phyloP scores from a whole-genome alignment of 2,329 filamentous ascomycete species.

The Penicillium sp. region DNA sequence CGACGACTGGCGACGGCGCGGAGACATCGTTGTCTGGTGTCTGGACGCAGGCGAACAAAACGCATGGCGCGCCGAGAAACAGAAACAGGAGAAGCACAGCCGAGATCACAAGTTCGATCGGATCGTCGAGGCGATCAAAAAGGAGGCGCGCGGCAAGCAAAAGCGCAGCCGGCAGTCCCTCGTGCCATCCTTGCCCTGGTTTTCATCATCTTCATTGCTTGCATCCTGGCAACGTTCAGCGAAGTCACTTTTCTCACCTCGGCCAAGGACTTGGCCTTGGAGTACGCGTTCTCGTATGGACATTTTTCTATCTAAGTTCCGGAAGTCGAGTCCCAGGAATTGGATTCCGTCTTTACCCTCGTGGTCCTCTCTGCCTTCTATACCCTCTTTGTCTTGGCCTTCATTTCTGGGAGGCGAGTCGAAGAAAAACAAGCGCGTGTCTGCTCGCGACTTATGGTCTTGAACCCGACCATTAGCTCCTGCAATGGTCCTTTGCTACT shows the following conservation, averaged over 20 bases:
- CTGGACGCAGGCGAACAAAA: constrained; percentile 36
- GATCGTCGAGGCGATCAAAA: constrained; percentile 31
- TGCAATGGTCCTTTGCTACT: not conserved
- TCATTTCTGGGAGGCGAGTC: constrained; percentile 7
- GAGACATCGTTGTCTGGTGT: constrained; percentile 61
- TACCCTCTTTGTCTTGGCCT: constrained; percentile 1
- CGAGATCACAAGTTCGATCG: constrained; percentile 35
- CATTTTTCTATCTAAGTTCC: not conserved
- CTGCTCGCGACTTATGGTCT: constrained; percentile 19
- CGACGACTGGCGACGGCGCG: constrained; percentile 56
- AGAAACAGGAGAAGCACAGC: constrained; percentile 18
- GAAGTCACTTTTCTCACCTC: constrained; percentile 11
- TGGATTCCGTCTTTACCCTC: constrained; percentile 9
- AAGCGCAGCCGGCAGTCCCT: constrained; percentile 12
- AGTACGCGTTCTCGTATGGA: constrained; percentile 7
- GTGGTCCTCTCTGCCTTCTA: not conserved
- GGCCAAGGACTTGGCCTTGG: constrained; percentile 16
- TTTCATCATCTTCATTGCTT: constrained; percentile 3
- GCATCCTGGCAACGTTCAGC: constrained; percentile 13
- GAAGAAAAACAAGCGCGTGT: constrained; percentile 5
- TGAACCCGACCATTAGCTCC: constrained; percentile 1
- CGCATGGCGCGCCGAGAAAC: constrained; percentile 31
- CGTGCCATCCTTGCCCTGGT: constrained; percentile 2
- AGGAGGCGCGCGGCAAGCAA: constrained; percentile 17
- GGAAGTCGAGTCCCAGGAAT: not conserved